A percentile compares a stretch with the other conserved stretches of the same genome.
phyloP scores from a whole-genome alignment of 2,329 filamentous ascomycete species.

The Sclerotinia nivalis region DNA sequence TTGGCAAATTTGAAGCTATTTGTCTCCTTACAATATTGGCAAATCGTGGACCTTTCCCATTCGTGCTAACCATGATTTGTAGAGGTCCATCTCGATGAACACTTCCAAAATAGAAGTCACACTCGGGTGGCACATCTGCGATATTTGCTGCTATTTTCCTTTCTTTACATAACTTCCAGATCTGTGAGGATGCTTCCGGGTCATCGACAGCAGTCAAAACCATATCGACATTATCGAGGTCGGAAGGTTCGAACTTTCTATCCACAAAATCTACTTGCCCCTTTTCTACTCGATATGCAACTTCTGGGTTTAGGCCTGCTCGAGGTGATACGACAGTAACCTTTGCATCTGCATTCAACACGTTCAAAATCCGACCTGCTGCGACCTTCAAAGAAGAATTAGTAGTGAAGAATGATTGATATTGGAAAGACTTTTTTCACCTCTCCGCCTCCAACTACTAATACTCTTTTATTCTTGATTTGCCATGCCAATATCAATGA shows the following conservation, averaged over 20 bases:
- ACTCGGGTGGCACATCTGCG: slow-evolving; percentile 93
- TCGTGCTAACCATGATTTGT: slow-evolving; percentile 98
- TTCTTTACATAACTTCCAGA: slow-evolving; percentile 93
- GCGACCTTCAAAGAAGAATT: slow-evolving; percentile 67
- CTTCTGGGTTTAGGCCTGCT: slow-evolving; percentile 82
- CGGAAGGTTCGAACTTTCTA: slow-evolving; percentile 80
- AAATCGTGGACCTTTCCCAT: slow-evolving; percentile 90
- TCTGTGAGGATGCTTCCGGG: slow-evolving; percentile 80
- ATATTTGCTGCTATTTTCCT: slow-evolving; percentile 87
- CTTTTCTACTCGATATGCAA: slow-evolving; percentile 74
- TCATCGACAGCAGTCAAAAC: slow-evolving; percentile 93
- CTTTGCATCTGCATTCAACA: slow-evolving; percentile 90
- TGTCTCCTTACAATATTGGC: slow-evolving; percentile 82
- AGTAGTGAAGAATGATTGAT: slow-evolving; percentile 21
- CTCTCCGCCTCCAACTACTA: slow-evolving; percentile 95
- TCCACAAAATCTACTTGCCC: slow-evolving; percentile 78
- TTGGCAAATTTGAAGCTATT: slow-evolving; percentile 75
- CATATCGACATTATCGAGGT: slow-evolving; percentile 85
- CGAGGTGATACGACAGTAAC: slow-evolving; percentile 83
- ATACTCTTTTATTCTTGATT: slow-evolving; percentile 79
- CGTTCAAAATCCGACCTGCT: slow-evolving; percentile 88
- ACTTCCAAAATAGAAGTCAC: slow-evolving; percentile 98
- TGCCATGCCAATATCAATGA: slow-evolving; percentile 97
- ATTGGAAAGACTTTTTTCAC: slow-evolving; percentile 49
- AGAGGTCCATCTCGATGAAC: slow-evolving; percentile 92